Conservation (phyloP, 177 flowering plant genomes). For the Tripterygium wilfordii region DNA sequence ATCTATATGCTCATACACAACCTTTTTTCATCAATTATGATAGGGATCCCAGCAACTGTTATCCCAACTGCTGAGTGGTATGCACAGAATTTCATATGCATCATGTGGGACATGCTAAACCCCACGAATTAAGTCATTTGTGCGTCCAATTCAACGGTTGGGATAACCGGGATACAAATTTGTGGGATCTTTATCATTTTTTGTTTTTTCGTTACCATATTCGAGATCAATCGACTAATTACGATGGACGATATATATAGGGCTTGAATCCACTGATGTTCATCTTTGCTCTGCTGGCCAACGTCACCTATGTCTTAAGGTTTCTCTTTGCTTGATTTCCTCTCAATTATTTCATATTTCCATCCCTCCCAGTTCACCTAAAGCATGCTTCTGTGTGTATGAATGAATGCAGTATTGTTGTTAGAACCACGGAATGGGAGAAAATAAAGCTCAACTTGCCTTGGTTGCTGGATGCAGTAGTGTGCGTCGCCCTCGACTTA, state of each 20-base stretch:
- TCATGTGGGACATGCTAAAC: no score
- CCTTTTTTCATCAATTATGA: no score
- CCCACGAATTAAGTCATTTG: no score
- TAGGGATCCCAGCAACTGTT: no score
- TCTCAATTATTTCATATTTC: background rate
- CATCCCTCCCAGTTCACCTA: no score
- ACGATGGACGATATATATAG: conserved; percentile 16
- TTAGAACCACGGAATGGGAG: conserved; percentile 64
- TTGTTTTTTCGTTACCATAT: background rate
- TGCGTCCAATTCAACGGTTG: no score
- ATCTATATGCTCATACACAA: no score
- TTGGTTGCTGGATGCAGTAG: conserved; percentile 85
- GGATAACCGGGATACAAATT: no score
- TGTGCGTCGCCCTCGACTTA: conserved; percentile 71
- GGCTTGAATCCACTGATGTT: conserved; percentile 95
- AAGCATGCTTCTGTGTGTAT: no score
- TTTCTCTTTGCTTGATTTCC: conserved; percentile 8
- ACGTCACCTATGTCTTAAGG: conserved; percentile 76
- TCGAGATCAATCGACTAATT: background rate
- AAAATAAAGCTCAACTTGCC: conserved; percentile 73
- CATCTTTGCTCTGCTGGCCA: conserved; percentile 77
- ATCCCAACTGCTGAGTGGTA: no score
- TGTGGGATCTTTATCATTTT: no score
- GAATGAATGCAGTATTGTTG: conserved; percentile 61
- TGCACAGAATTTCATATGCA: no score